These are phyloP conservation scores for Durusdinium trenchii DNA, from an alignment of 73 alveolate genomes.

Conservation along the genomic window DNA sequence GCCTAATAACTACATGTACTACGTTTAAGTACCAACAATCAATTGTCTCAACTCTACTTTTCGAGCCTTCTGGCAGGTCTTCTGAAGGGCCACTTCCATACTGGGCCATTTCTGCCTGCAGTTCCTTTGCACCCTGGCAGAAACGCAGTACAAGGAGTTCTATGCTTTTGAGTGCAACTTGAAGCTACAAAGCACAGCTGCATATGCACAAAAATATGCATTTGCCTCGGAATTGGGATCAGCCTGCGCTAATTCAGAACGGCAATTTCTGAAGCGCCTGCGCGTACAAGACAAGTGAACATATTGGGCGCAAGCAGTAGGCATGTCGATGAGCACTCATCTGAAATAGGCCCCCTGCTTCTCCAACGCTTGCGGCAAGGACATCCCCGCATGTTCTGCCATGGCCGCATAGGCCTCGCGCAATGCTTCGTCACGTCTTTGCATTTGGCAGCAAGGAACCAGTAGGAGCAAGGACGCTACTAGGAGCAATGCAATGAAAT, in stretches of 20 bases:
- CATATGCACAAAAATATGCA: not conserved
- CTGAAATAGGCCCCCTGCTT: slow-evolving; percentile 1
- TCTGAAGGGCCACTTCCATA: slow-evolving; percentile 75
- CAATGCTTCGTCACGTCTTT: no score
- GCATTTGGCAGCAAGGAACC: no score
- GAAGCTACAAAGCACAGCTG: not conserved
- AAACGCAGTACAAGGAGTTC: no score
- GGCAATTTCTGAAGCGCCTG: slow-evolving; percentile 63
- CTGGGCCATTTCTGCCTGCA: slow-evolving; percentile 58
- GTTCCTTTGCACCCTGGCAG: slow-evolving; percentile 79
- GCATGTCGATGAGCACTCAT: not conserved
- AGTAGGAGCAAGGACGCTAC: no score
- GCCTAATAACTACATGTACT: no score
- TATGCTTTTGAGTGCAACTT: no score
- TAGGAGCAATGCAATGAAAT: no score
- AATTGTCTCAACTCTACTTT: not conserved
- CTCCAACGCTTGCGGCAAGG: slow-evolving; percentile 84
- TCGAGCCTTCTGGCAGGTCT: slow-evolving; percentile 74
- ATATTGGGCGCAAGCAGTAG: not conserved
- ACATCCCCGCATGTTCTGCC: slow-evolving; percentile 84
- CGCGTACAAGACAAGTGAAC: not conserved
- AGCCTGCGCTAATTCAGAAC: slow-evolving; percentile 40
- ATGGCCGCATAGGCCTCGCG: slow-evolving; percentile 75
- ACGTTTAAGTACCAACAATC: no score
- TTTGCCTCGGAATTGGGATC: slow-evolving; percentile 34